Evolutionary conservation across 140 eudicot species (phyloP).

Genomic region (Bidens hawaiensis): DNA sequence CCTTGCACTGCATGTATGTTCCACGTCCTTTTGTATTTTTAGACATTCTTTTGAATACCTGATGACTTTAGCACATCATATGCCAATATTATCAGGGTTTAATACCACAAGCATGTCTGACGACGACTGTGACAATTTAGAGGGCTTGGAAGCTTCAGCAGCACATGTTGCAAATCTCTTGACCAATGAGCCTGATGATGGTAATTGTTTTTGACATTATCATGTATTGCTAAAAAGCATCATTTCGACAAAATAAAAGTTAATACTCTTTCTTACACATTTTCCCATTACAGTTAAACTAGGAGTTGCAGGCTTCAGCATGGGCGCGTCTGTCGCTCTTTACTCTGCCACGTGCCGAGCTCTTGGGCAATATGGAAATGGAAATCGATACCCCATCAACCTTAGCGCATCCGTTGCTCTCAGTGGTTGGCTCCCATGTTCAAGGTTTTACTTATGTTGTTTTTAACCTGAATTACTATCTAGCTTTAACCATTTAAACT

Average conservation of each 20-base stretch:
- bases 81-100: conserved; percentile 57
- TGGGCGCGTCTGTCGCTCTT: conserved; percentile 87
- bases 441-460: conserved; percentile 40
- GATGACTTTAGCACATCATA: not conserved
- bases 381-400: conserved; percentile 57
- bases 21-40: not conserved
- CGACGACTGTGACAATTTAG: conserved; percentile 67
- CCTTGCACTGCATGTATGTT: conserved; percentile 88
- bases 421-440: conserved; percentile 95
- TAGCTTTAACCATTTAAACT: not conserved
- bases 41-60: not conserved
- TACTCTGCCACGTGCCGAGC: conserved; percentile 78
- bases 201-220: conserved; percentile 30
- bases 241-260: not conserved
- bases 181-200: conserved; percentile 65
- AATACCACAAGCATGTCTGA: conserved; percentile 71
- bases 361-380: conserved; percentile 59
- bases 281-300: conserved; percentile 52
- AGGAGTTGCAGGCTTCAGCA: conserved; percentile 88
- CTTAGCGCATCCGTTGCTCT: conserved; percentile 58
- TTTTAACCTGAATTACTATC: conserved; percentile 2
- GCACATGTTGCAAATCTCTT: conserved; percentile 85
- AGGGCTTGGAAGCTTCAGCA: conserved; percentile 83
- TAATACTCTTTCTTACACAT: not conserved
- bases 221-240: not conserved